Evolutionary conservation across 352 stramenopile species (phyloP).

Genomic region (Porosira glacialis): DNA sequence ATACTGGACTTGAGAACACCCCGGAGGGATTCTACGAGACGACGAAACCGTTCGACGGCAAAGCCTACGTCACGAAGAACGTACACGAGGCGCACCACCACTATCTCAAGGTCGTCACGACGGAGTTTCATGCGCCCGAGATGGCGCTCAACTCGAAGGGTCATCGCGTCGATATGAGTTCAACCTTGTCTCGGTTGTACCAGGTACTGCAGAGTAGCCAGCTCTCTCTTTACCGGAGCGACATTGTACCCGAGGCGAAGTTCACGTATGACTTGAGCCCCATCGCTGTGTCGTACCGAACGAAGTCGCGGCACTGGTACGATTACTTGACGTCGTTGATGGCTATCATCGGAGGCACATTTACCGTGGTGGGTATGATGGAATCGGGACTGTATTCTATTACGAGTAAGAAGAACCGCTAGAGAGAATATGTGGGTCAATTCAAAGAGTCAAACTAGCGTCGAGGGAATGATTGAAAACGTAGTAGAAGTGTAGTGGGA

Average conservation of each 20-base stretch:
- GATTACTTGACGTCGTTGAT: slow-evolving; percentile 92
- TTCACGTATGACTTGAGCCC: slow-evolving; percentile 84
- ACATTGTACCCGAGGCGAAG: slow-evolving; percentile 82
- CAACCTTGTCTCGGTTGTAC: slow-evolving; percentile 46
- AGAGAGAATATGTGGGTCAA: no score
- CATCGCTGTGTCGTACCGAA: slow-evolving; percentile 88
- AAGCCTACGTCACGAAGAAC: slow-evolving; percentile 88
- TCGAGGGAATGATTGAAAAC: no score
- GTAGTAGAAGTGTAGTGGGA: no score
- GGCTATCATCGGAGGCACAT: slow-evolving; percentile 92
- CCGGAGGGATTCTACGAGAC: slow-evolving; percentile 59
- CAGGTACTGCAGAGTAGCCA: slow-evolving; percentile 78
- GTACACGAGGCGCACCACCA: slow-evolving; percentile 96
- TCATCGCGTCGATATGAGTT: slow-evolving; percentile 5
- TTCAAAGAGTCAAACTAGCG: no score
- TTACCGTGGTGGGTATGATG: slow-evolving; percentile 92
- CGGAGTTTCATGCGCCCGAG: slow-evolving; percentile 67
- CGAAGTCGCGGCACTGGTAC: slow-evolving; percentile 84
- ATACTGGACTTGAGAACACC: slow-evolving; percentile 32
- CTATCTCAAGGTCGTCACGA: slow-evolving; percentile 97
- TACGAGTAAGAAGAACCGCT: slow-evolving; percentile 50
- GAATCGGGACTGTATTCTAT: slow-evolving; percentile 71
- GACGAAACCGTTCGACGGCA: slow-evolving; percentile 87
- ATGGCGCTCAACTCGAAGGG: background rate
- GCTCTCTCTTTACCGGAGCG: slow-evolving; percentile 67